Conservation (phyloP, 495 filamentous ascomycete genomes). For the Sordaria brevicollis region DNA sequence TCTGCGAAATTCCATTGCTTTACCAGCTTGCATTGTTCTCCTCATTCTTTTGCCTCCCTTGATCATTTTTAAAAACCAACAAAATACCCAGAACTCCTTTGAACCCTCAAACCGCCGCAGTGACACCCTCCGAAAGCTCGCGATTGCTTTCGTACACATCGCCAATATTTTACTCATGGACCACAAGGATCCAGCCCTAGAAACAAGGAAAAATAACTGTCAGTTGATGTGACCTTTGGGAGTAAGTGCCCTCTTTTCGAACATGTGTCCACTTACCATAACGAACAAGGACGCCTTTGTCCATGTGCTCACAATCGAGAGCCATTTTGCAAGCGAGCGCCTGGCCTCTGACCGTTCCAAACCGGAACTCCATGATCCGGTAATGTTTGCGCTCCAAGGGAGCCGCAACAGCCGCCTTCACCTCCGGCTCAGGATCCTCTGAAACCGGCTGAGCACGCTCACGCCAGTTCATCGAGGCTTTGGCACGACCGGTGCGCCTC, state of each 20-base stretch:
- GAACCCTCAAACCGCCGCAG: too few relatives aligned
- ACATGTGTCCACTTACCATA: conserved; percentile 9
- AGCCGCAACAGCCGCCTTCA: rapidly evolving
- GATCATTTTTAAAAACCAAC: too few relatives aligned
- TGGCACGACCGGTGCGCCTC: not conserved
- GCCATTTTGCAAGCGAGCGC: conserved; percentile 28
- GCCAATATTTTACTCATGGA: too few relatives aligned
- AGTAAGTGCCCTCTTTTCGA: not conserved
- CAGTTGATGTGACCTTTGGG: not conserved
- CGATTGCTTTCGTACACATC: too few relatives aligned
- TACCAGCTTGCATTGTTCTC: too few relatives aligned
- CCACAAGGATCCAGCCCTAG: not conserved
- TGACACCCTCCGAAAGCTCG: too few relatives aligned
- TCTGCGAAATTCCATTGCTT: too few relatives aligned
- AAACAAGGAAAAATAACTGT: not conserved
- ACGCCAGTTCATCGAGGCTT: not conserved
- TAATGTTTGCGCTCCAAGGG: rapidly evolving
- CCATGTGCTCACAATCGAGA: conserved; percentile 20
- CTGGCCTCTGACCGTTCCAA: conserved; percentile 35
- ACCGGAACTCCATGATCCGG: conserved; percentile 22
- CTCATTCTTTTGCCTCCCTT: too few relatives aligned
- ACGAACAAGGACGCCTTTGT: conserved; percentile 10
- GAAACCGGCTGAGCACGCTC: not conserved
- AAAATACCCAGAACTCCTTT: too few relatives aligned
- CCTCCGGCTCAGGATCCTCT: not conserved